Base-by-base conservation (phyloP, 2,329 filamentous ascomycete genomes). In the Coniochaeta sp. region DNA sequence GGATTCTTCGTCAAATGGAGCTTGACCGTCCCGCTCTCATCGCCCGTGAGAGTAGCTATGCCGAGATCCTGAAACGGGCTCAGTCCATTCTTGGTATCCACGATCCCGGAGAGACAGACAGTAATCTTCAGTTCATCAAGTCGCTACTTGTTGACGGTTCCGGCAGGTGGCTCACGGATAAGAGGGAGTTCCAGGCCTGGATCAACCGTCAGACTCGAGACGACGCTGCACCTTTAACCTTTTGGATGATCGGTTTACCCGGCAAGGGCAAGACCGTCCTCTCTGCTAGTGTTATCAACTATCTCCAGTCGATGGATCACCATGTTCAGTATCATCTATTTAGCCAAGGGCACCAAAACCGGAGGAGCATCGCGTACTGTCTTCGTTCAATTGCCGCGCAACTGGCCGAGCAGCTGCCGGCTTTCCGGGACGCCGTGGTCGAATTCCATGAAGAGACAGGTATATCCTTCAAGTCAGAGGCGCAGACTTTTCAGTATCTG, bases 361-460 rank as follows among this genome's bases (percentile, higher is more conserved):
- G 22, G 11, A 22, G 58, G 7, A 59, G 19, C 16, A 38, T 36
- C 8, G 26, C 58, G 5, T 59, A 40, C 24, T 54, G 58, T 55
- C 58, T 59, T 26, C 58, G 58, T 22, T 36, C 43, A 12, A 47
- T 59, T 26, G 58, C 58, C 17, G 28, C 43, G n/a, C 58, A 59
- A 28, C 24, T 55, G 19, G 58, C 58, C 34, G 14, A 19, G 22
- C 16, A 22, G 8, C 7, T 33, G 14, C 22, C 16, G 6, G 14
- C 19, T 19, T 59, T 59, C 28, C 24, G 58, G 19, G 43, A 34
- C 8, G 58, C 58, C 5, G 6, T 59, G 2, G n/a, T 59, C 19
- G 22, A 38, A 8, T 38, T 59, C 6, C 58, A 59, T 44, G 44
- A 55, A 16, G 44, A 55, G 22, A 55, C 58, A 5, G 58, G 44